Evolutionary conservation across 2,329 filamentous ascomycete species (phyloP).

Genomic region (Fusarium oligoseptatum): DNA sequence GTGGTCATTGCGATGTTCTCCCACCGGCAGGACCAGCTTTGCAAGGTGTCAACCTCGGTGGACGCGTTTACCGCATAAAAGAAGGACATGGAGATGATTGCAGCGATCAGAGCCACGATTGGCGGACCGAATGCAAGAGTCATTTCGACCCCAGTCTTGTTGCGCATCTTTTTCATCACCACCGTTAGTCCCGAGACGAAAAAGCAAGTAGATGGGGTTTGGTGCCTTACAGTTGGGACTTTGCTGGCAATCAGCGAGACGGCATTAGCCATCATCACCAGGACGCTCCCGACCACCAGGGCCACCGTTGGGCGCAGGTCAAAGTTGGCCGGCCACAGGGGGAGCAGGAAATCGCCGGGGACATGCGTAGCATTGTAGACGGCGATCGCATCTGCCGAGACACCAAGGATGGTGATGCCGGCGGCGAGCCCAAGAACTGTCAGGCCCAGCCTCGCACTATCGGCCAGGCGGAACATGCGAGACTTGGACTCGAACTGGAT

Average conservation of each 20-base stretch:
- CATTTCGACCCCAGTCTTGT: constrained; percentile 33
- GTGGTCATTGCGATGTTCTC: constrained; percentile 63
- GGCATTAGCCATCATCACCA: constrained; percentile 64
- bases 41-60: constrained; percentile 64
- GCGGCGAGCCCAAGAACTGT: constrained; percentile 64
- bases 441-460: constrained; percentile 61
- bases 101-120: constrained; percentile 50
- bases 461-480: constrained; percentile 56
- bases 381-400: constrained; percentile 66
- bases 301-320: constrained; percentile 69
- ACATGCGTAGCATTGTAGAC: constrained; percentile 69
- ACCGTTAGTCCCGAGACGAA: constrained; percentile 29
- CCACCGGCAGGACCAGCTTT: constrained; percentile 76
- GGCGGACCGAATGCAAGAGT: constrained; percentile 46
- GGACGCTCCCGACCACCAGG: constrained; percentile 64
- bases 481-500: constrained; percentile 54
- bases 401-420: constrained; percentile 65
- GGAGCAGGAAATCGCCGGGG: constrained; percentile 61
- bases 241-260: constrained; percentile 64
- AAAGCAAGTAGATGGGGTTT: constrained; percentile 11
- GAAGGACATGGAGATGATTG: constrained; percentile 67
- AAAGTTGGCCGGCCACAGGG: constrained; percentile 70
- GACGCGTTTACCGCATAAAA: constrained; percentile 71
- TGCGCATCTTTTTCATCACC: constrained; percentile 36
- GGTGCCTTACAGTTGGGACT: constrained; percentile 61